Percentiles rank a stretch among this genome's conserved stretches.
Conservation (phyloP, 2,329 filamentous ascomycete species). For the Uncinocarpus reesii region DNA sequence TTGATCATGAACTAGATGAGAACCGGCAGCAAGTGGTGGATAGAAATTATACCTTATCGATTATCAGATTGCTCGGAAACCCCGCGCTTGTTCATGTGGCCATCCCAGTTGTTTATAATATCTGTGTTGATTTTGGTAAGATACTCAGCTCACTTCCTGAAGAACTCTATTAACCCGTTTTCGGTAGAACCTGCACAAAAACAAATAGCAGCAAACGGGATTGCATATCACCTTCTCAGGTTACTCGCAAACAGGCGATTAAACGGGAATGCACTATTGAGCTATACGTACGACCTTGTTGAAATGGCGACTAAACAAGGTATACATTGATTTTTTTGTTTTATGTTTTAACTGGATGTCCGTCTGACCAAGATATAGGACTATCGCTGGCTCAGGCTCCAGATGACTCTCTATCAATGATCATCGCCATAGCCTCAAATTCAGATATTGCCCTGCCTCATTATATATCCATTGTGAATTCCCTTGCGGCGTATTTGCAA, state of each 20-base stretch:
- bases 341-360: neutral
- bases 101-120: conserved; percentile 38
- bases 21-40: conserved; percentile 34
- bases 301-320: conserved; percentile 33
- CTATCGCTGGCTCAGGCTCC: conserved; percentile 29
- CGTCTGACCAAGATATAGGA: conserved; percentile 19
- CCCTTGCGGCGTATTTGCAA: conserved; percentile 28
- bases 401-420: conserved; percentile 27
- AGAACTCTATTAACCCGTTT: neutral
- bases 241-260: conserved; percentile 28
- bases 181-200: conserved; percentile 31
- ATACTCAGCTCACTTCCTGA: neutral
- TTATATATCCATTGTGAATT: conserved; percentile 27
- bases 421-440: conserved; percentile 28
- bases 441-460: conserved; percentile 23
- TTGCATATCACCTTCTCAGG: conserved; percentile 30
- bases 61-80: conserved; percentile 30
- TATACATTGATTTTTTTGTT: conserved; percentile 17
- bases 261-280: conserved; percentile 26
- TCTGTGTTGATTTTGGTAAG: conserved; percentile 38
- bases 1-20: conserved; percentile 26
- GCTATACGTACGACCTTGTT: conserved; percentile 33
- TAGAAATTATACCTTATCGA: conserved; percentile 30
- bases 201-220: conserved; percentile 29
- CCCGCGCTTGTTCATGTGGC: conserved; percentile 31